These are phyloP conservation scores for Chamaecyparis obtusa DNA, from an alignment of 75 land plant species.

Conservation along the genomic window DNA sequence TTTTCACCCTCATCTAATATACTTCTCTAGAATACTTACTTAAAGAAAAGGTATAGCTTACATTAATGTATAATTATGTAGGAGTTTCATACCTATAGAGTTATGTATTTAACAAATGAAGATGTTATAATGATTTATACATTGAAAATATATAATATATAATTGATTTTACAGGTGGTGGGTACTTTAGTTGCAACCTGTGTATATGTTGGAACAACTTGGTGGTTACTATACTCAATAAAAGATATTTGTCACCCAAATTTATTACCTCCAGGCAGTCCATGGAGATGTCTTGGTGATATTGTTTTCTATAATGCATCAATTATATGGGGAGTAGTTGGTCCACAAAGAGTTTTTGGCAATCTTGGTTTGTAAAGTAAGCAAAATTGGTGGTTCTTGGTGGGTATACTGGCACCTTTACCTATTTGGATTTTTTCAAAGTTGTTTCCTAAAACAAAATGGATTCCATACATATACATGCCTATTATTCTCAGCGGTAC, in stretches of 20 bases:
- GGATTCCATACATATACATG: conserved; percentile 34
- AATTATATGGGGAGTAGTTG: conserved; percentile 56
- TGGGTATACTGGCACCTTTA: conserved; percentile 36
- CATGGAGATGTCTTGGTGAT: conserved; percentile 59
- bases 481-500: conserved; percentile 35
- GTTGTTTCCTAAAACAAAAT: conserved; percentile 19
- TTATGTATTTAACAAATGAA: background rate
- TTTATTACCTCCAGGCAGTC: conserved; percentile 27
- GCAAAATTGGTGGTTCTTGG: conserved; percentile 39
- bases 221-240: conserved; percentile 42
- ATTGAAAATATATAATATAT: background rate
- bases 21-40: too few species aligned
- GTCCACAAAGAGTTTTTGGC: conserved; percentile 41
- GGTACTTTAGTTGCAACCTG: conserved; percentile 27
- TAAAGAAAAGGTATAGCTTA: too few species aligned
- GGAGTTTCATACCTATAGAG: too few species aligned
- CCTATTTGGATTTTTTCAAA: conserved; percentile 28
- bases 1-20: too few species aligned
- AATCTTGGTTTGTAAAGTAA: conserved; percentile 24
- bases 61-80: too few species aligned
- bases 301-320: conserved; percentile 41
- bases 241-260: conserved; percentile 30
- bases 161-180: conserved; percentile 20
- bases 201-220: conserved; percentile 25
- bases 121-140: background rate